Conservation (phyloP, 176 grass and related monocot genomes). For the Oryza glumipatula region DNA sequence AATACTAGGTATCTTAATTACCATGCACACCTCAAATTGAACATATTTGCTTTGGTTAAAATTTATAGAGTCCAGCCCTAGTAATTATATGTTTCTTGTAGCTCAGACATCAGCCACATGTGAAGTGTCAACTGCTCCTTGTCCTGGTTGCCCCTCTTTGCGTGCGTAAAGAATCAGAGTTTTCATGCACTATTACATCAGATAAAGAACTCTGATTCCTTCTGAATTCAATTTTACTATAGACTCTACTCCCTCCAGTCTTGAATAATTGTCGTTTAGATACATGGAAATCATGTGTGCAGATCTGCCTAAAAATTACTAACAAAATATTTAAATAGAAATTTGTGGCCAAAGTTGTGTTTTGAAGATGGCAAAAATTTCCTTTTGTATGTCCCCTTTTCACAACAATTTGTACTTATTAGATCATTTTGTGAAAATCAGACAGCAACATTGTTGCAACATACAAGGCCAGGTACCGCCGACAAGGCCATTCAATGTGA, state of each 20-base stretch:
- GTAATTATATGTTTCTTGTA: conserved; percentile 13
- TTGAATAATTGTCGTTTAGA: background rate
- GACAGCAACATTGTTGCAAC: conserved; percentile 29
- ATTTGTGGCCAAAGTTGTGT: background rate
- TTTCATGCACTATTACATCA: background rate
- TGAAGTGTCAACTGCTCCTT: conserved; percentile 11
- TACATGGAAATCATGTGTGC: background rate
- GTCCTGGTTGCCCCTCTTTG: conserved; percentile 8
- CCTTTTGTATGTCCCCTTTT: background rate
- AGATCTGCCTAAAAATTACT: background rate
- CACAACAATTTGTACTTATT: conserved; percentile 7
- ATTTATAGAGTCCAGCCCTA: conserved; percentile 10
- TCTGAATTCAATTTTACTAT: conserved; percentile 21
- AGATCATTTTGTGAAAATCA: conserved; percentile 45
- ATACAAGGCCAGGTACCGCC: conserved; percentile 43
- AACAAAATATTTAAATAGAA: background rate
- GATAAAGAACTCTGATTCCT: background rate
- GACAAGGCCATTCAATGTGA: conserved; percentile 63
- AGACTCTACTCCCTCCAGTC: background rate
- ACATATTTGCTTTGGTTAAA: background rate
- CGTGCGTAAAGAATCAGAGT: background rate
- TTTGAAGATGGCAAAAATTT: conserved; percentile 2
- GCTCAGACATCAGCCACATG: conserved; percentile 9
- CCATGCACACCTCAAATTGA: conserved; percentile 6
- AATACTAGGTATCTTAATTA: conserved; percentile 24